Percentiles rank a stretch among this genome's conserved stretches.
These are phyloP conservation scores for Arthrinium phaeospermum DNA, from an alignment of 2,329 filamentous ascomycete genomes.

Conservation along the genomic window DNA sequence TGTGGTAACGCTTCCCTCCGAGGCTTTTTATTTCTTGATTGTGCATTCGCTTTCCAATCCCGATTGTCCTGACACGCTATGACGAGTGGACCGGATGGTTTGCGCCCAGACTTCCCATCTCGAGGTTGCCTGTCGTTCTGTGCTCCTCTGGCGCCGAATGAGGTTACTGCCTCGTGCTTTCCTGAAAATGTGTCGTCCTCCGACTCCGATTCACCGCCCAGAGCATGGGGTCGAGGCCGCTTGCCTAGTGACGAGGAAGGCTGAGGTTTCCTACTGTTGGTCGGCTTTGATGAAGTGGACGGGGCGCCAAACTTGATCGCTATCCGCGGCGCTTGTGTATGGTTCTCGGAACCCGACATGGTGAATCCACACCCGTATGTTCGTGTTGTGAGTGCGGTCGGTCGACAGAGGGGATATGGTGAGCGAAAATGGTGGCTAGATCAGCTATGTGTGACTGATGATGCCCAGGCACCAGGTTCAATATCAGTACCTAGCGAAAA, in stretches of 20 bases:
- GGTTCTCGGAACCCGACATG: slow-evolving; percentile 46
- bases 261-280: slow-evolving; percentile 37
- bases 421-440: neutral
- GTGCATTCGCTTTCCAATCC: slow-evolving; percentile 42
- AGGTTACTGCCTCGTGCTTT: slow-evolving; percentile 40
- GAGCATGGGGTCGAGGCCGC: slow-evolving; percentile 49
- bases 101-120: slow-evolving; percentile 24
- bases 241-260: slow-evolving; percentile 55
- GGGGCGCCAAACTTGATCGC: slow-evolving; percentile 54
- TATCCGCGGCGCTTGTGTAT: slow-evolving; percentile 45
- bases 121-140: slow-evolving; percentile 29
- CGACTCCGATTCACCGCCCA: slow-evolving; percentile 50
- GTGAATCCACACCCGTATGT: slow-evolving; percentile 17
- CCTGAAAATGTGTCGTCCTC: slow-evolving; percentile 38
- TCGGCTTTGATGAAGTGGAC: slow-evolving; percentile 34
- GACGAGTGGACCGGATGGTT: slow-evolving; percentile 30
- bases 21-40: slow-evolving; percentile 32
- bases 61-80: slow-evolving; percentile 39
- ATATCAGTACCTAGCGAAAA: no score
- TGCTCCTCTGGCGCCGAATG: slow-evolving; percentile 36
- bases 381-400: neutral
- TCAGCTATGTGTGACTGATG: neutral
- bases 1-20: slow-evolving; percentile 20
- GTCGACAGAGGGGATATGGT: neutral
- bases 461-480: no score